Evolutionary conservation across 257 asterid genomes (phyloP), one percentile per base, ranked within the genome.

Genomic region (Ophiorrhiza pumila): DNA sequence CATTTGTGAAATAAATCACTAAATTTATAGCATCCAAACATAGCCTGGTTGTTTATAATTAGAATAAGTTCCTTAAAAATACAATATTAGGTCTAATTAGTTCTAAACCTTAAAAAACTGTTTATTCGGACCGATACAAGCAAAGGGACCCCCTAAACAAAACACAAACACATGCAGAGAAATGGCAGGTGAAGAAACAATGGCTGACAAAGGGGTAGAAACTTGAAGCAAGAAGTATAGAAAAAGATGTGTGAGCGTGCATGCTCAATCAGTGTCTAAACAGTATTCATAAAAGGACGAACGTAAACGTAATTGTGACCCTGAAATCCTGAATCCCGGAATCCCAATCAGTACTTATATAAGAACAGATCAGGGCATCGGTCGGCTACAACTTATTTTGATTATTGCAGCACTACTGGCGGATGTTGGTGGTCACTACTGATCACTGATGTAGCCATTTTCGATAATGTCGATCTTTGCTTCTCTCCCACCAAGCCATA

Each of bases 221-320:
- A 47, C 18, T 18, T 8, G 57, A 20, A 49, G 61, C 31, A 45
- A 25, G 47, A 49, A 42, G 63, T 32, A 34, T 71, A 53, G 94
- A 86, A 88, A 85, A 76, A 39, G 91, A 87, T 84, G 76, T 72
- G 80, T 74, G 85, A 79, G 88, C 73, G 69, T 70, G 85, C 83
- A 83, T 79, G 92, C 74, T 72, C 65, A 49, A 72, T 73, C 71
- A 37, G 63, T 55, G 83, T 81, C 72, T 52, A 60, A 71, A 63
- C 20, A 31, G 46, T 4, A 13, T 4, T 37, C 0, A 22, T 43
- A 42, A 22, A 45, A 25, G 52, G 32, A 41, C 49, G 20, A 1
- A 18, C 34, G 34, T 41, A n/a, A 2, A 29, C 29, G 43, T 17
- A 25, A 14, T 37, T 60, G n/a, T 55, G 37, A 27, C 63, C 63